These are phyloP conservation scores for Globisporangium cylindrosporum DNA, from an alignment of 352 stramenopile genomes.

Conservation along the genomic window DNA sequence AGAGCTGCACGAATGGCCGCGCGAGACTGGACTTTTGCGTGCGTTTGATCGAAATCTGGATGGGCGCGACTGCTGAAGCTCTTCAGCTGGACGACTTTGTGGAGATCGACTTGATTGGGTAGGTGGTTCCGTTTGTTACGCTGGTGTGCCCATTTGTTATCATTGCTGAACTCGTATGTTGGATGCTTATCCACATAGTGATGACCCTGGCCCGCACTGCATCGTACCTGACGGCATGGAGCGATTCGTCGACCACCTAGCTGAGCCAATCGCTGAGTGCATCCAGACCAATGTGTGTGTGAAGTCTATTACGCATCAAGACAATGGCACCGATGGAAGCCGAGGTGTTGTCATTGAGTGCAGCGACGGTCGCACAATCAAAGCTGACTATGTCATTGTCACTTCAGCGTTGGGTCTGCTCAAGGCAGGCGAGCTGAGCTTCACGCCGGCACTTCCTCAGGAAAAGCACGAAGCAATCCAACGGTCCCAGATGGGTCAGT, in stretches of 20 bases:
- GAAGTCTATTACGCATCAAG: conserved; percentile 27
- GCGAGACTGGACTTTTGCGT: conserved; percentile 38
- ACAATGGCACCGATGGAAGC: conserved; percentile 4
- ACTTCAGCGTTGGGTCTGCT: conserved; percentile 56
- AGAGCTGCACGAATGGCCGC: conserved; percentile 21
- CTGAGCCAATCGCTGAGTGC: conserved; percentile 23
- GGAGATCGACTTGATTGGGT: conserved; percentile 54
- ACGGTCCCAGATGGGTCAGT: conserved; percentile 58
- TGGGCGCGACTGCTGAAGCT: conserved; percentile 42
- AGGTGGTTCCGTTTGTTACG: conserved; percentile 4
- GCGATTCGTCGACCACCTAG: conserved; percentile 40
- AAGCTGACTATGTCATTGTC: conserved; percentile 47
- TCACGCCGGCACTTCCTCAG: conserved; percentile 41
- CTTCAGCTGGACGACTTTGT: conserved; percentile 60
- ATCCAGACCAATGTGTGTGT: conserved; percentile 32
- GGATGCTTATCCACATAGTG: conserved; percentile 20
- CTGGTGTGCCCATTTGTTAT: no score
- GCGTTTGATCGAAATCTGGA: conserved; percentile 55
- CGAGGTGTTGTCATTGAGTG: conserved; percentile 34
- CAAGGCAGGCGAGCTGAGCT: conserved; percentile 40
- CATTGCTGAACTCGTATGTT: background rate
- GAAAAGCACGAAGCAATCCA: conserved; percentile 45
- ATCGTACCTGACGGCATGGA: conserved; percentile 53
- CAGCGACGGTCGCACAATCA: conserved; percentile 20
- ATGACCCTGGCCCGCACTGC: conserved; percentile 48